A percentile compares a stretch with the other conserved stretches of the same genome.
These are phyloP conservation scores for Cladosporium cucumerinum DNA, from an alignment of 2,329 filamentous ascomycete genomes.

Conservation along the genomic window DNA sequence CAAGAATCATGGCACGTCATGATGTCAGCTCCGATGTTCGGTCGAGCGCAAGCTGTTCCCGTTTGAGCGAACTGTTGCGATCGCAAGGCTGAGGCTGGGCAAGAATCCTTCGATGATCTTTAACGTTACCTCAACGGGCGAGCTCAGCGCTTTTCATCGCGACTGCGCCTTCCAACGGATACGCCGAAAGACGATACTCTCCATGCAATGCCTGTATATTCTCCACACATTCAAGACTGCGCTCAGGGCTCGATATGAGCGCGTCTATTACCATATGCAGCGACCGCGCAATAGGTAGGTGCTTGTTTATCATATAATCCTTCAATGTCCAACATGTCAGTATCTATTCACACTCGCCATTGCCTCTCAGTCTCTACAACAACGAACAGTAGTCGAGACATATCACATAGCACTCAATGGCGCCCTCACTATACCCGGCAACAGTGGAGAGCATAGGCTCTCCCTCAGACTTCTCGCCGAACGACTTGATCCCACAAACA, in stretches of 20 bases:
- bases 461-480: neutral
- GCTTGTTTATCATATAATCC: neutral
- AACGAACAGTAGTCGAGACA: no score
- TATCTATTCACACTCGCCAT: neutral
- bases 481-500: neutral
- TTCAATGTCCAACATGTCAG: neutral
- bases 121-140: neutral
- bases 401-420: neutral
- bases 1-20: neutral
- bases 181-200: neutral
- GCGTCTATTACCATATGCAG: conserved; percentile 7
- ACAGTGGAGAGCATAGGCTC: neutral
- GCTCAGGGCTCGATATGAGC: neutral
- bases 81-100: conserved; percentile 6
- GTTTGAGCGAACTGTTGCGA: neutral
- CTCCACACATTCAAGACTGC: neutral
- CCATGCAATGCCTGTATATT: neutral
- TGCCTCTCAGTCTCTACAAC: neutral
- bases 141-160: neutral
- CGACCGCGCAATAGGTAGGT: conserved; percentile 4
- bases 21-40: neutral
- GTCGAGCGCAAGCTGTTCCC: conserved; percentile 3
- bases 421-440: neutral
- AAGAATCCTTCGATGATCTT: conserved; percentile 6
- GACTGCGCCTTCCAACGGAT: conserved; percentile 1